A percentile compares a stretch with the other conserved stretches of the same genome.
phyloP scores from a whole-genome alignment of 2,329 filamentous ascomycete species.

The Venturia nashicola region DNA sequence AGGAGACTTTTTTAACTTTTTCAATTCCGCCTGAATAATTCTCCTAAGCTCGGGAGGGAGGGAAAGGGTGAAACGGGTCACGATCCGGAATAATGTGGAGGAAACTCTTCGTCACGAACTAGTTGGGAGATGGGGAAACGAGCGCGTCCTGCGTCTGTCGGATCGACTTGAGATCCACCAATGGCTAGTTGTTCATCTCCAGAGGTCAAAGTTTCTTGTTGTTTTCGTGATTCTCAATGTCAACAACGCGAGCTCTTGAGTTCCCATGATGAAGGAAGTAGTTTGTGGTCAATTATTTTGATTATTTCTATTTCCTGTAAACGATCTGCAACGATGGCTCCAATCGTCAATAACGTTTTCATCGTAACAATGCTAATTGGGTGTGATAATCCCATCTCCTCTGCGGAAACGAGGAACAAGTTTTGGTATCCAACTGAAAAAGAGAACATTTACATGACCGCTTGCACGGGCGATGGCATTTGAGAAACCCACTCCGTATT shows the following conservation, averaged over 20 bases:
- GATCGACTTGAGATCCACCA: neutral
- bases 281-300: neutral
- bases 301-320: neutral
- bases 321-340: neutral
- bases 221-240: neutral
- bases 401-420: neutral
- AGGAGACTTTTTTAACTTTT: too few relatives aligned
- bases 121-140: neutral
- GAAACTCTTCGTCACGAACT: neutral
- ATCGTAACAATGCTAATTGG: neutral
- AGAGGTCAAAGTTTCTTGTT: neutral
- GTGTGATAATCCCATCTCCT: neutral
- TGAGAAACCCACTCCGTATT: neutral
- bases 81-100: neutral
- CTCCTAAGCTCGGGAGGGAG: neutral
- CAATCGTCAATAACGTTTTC: neutral
- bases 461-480: neutral
- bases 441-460: neutral
- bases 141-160: neutral
- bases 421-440: neutral
- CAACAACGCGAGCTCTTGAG: neutral
- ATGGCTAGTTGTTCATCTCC: neutral
- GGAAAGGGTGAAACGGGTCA: neutral
- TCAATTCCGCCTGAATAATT: neutral
- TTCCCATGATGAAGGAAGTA: too few relatives aligned